Evolutionary conservation across 768 basidiomycete species (phyloP).

Genomic region (Bullera alba): DNA sequence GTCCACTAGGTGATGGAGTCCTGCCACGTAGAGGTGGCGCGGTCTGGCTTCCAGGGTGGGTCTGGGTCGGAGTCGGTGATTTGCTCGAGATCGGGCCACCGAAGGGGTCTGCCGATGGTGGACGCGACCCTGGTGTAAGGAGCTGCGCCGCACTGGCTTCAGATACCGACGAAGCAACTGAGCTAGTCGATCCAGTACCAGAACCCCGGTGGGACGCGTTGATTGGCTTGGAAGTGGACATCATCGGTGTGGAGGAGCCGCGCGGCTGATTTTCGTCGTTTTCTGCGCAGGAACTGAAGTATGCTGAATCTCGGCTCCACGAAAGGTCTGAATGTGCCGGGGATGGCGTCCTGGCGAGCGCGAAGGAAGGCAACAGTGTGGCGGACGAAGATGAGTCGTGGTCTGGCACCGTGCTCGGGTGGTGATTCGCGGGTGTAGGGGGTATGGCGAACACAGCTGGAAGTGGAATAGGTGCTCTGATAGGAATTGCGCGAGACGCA

Average conservation of each 20-base stretch:
- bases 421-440: constrained; percentile 26
- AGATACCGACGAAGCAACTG: constrained; percentile 17
- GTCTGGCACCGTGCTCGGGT: constrained; percentile 1
- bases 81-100: neutral
- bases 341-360: neutral
- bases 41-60: too few species aligned
- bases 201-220: constrained; percentile 13
- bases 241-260: neutral
- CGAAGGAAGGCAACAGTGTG: constrained; percentile 1
- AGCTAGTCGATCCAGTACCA: constrained; percentile 17
- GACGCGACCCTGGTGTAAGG: constrained; percentile 31
- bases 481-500: constrained; percentile 36
- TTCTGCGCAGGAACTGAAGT: neutral
- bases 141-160: constrained; percentile 32
- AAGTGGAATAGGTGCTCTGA: constrained; percentile 42
- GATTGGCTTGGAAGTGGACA: neutral
- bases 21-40: constrained; percentile 8
- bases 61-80: constrained; percentile 1
- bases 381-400: constrained; percentile 2
- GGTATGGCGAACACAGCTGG: constrained; percentile 40
- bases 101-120: constrained; percentile 33
- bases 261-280: neutral
- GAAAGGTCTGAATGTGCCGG: constrained; percentile 4
- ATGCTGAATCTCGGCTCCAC: neutral
- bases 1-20: constrained; percentile 5